Percentiles rank a stretch among this genome's conserved stretches.
phyloP scores from a whole-genome alignment of 768 basidiomycete species.

The Tulasnella calospora region DNA sequence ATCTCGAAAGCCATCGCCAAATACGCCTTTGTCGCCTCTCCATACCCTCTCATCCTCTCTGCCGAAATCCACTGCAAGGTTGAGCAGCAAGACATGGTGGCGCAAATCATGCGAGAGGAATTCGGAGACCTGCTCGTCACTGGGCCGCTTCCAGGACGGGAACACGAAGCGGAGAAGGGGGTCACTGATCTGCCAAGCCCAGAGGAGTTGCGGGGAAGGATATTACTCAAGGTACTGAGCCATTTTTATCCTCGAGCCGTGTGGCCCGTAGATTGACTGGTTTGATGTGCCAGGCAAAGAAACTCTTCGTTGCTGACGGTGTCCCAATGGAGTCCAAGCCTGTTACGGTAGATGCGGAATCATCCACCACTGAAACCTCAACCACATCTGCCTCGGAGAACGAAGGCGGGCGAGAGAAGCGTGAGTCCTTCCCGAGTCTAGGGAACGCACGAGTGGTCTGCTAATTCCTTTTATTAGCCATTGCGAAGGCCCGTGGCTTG shows the following conservation, averaged over 20 bases:
- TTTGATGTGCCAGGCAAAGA: constrained; percentile 56
- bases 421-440: neutral
- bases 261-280: neutral
- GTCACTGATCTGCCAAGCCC: constrained; percentile 74
- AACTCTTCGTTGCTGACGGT: constrained; percentile 52
- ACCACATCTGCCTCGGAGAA: constrained; percentile 37
- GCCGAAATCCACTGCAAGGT: constrained; percentile 85
- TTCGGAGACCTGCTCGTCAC: constrained; percentile 55
- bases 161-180: constrained; percentile 33
- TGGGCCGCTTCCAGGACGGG: constrained; percentile 45
- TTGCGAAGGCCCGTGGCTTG: neutral
- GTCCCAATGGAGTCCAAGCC: constrained; percentile 38
- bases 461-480: neutral
- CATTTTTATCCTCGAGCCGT: neutral
- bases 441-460: neutral
- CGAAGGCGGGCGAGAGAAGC: constrained; percentile 28
- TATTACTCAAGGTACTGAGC: constrained; percentile 71
- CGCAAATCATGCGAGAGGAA: constrained; percentile 60
- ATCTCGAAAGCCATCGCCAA: constrained; percentile 77
- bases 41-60: constrained; percentile 88
- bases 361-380: constrained; percentile 42
- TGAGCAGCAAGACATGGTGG: constrained; percentile 74
- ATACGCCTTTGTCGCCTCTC: constrained; percentile 86
- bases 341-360: constrained; percentile 40
- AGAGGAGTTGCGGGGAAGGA: constrained; percentile 65